Conservation (phyloP, 2,329 filamentous ascomycete species). For the Nectriaceae sp. region DNA sequence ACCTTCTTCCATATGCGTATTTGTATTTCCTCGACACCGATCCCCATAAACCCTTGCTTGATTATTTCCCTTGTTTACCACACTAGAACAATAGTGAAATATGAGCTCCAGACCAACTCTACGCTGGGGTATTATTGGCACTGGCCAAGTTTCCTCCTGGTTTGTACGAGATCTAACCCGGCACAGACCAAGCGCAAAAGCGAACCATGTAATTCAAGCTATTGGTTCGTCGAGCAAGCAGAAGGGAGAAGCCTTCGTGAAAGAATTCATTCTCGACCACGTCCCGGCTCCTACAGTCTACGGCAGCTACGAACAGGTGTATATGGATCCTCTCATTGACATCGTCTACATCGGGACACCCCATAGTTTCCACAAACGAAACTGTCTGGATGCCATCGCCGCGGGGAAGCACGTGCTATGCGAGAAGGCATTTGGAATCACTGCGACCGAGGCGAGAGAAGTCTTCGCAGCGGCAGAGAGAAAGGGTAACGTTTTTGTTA, state of each 20-base stretch:
- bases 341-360: slow-evolving; percentile 49
- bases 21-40: no score
- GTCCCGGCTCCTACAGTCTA: slow-evolving; percentile 36
- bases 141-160: slow-evolving; percentile 47
- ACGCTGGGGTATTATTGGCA: slow-evolving; percentile 41
- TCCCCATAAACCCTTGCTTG: no score
- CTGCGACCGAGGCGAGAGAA: slow-evolving; percentile 39
- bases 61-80: no score
- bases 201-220: slow-evolving; percentile 43
- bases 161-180: slow-evolving; percentile 45
- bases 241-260: slow-evolving; percentile 42
- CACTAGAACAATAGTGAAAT: no score
- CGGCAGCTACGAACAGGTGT: slow-evolving; percentile 41
- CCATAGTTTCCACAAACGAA: slow-evolving; percentile 45
- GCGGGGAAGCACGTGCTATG: slow-evolving; percentile 47
- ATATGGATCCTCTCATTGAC: slow-evolving; percentile 43
- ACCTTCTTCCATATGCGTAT: no score
- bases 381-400: slow-evolving; percentile 44
- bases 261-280: slow-evolving; percentile 39
- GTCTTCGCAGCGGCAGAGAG: slow-evolving; percentile 40
- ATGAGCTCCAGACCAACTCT: slow-evolving; percentile 24
- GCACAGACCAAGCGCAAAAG: slow-evolving; percentile 36
- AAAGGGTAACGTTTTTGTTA: slow-evolving; percentile 42
- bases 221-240: slow-evolving; percentile 42
- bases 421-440: slow-evolving; percentile 48